Base-by-base conservation (phyloP, 768 basidiomycete species). In the Clitopilus hobsonii region DNA sequence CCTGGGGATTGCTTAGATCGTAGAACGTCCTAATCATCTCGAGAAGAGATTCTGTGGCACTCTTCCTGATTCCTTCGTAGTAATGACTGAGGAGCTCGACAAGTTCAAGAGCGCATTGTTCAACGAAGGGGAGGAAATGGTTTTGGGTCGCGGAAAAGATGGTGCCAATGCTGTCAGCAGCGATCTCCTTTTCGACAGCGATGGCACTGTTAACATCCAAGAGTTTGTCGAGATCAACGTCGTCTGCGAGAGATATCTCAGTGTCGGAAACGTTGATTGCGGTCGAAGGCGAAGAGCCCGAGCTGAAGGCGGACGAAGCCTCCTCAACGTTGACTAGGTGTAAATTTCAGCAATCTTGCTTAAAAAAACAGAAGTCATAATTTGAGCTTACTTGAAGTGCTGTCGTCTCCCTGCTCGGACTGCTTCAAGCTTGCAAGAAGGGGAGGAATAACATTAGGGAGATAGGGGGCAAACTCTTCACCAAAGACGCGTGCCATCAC, bases 161-260 rank as follows among this genome's bases (percentile, higher is more conserved):
- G 29, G 89, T 88, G 57, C 96, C 94, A 60, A 98, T 87, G 4
- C 95, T 93, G 67, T 98, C 95, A 23, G 94, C 93, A 20, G 97
- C 95, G 57, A 98, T 97, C 77, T 99, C 97, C 73, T 99, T 99
- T 79, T 99, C 97, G 54, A 98, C 94, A 38, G 95, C 95, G 60
- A 98, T 88, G 20, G 94, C 95, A 62, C 89, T 92, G 76, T 94
- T 96, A 58, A 95, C 92, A 58, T 94, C 91, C 65, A 94, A 81
- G 71, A 92, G 78, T 71, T 93, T 92, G 62, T 92, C 91, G 50
- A 92, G 71, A 62, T 94, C 91, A 45, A 91, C 69, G 52, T 93
- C 89, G 3, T 45, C 41, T 56, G 92, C 91, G 55, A 85, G 71
- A 11, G 65, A 71, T 7, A 51, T 51, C 59, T 82, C 86, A 38